A percentile compares a stretch with the other conserved stretches of the same genome.
These are phyloP conservation scores for Kluyveromyces sp. DNA, from an alignment of 1,139 yeast species.

Conservation along the genomic window DNA sequence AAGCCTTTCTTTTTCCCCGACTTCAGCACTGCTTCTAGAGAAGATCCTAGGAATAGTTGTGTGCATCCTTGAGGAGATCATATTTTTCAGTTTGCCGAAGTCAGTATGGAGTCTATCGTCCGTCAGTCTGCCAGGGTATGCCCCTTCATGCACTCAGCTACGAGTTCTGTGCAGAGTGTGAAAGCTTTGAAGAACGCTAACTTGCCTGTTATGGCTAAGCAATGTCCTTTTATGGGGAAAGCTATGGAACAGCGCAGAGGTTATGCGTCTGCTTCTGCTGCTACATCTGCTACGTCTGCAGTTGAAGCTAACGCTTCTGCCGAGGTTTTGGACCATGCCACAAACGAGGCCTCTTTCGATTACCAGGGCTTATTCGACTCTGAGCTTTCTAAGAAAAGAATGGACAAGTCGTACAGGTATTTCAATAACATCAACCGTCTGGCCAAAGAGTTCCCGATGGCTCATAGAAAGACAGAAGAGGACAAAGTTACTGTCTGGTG, in stretches of 20 bases:
- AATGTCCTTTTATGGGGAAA: slow-evolving; percentile 84
- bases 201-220: slow-evolving; percentile 56
- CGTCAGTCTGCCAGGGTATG: slow-evolving; percentile 75
- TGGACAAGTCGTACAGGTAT: slow-evolving; percentile 87
- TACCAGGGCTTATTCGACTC: slow-evolving; percentile 55
- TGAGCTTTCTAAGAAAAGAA: slow-evolving; percentile 66
- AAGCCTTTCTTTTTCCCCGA: not conserved
- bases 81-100: no score
- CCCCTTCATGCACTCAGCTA: slow-evolving; percentile 68
- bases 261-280: slow-evolving; percentile 21
- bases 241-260: slow-evolving; percentile 42
- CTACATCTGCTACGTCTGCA: slow-evolving; percentile 37
- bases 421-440: slow-evolving; percentile 95
- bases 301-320: slow-evolving; percentile 36
- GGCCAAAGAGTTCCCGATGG: slow-evolving; percentile 87
- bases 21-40: no score
- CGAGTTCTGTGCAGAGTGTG: slow-evolving; percentile 52
- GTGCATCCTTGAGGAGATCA: not conserved
- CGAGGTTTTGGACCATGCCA: slow-evolving; percentile 26
- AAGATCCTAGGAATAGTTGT: not conserved
- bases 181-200: slow-evolving; percentile 45
- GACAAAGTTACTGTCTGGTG: slow-evolving; percentile 98
- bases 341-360: slow-evolving; percentile 49
- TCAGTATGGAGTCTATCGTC: slow-evolving; percentile 67
- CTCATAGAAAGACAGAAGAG: slow-evolving; percentile 67